phyloP scores from a whole-genome alignment of 2,329 filamentous ascomycete species.

The Paecilomyces dactylethromorphus region DNA sequence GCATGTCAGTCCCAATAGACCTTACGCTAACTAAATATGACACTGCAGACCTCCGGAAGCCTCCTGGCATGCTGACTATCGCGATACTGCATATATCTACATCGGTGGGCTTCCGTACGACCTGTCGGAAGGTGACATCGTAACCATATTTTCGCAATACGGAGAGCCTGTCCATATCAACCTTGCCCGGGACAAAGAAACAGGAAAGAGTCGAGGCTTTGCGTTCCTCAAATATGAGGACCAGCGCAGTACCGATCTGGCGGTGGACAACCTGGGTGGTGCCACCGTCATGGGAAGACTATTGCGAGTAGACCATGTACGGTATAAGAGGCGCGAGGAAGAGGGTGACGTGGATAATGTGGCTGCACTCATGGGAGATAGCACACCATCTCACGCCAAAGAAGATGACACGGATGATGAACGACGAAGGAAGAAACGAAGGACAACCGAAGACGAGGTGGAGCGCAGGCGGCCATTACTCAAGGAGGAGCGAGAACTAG shows the following conservation, averaged over 20 bases:
- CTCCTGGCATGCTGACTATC: conserved; percentile 96
- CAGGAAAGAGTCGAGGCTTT: conserved; percentile 89
- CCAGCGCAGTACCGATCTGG: conserved; percentile 89
- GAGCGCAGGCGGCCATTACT: conserved; percentile 56
- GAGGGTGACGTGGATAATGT: conserved; percentile 46
- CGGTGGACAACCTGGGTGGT: conserved; percentile 91
- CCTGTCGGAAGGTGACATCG: conserved; percentile 88
- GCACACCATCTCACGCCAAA: conserved; percentile 17
- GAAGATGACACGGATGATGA: conserved; percentile 30
- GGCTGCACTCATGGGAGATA: conserved; percentile 43
- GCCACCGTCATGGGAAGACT: conserved; percentile 74
- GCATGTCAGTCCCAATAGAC: not conserved
- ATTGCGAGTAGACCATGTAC: conserved; percentile 82
- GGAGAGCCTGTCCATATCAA: conserved; percentile 93
- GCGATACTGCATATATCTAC: conserved; percentile 94
- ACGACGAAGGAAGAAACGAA: conserved; percentile 23
- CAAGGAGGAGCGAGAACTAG: conserved; percentile 75
- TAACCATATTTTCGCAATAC: conserved; percentile 95
- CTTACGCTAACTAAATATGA: conserved; percentile 7
- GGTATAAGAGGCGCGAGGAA: conserved; percentile 84
- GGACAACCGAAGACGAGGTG: conserved; percentile 39
- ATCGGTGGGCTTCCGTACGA: conserved; percentile 91
- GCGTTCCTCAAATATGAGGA: conserved; percentile 98
- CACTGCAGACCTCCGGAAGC: conserved; percentile 64
- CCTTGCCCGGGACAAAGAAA: conserved; percentile 88